Conservation (phyloP, 2,329 filamentous ascomycete genomes). For the Pseudocercospora fuligena region DNA sequence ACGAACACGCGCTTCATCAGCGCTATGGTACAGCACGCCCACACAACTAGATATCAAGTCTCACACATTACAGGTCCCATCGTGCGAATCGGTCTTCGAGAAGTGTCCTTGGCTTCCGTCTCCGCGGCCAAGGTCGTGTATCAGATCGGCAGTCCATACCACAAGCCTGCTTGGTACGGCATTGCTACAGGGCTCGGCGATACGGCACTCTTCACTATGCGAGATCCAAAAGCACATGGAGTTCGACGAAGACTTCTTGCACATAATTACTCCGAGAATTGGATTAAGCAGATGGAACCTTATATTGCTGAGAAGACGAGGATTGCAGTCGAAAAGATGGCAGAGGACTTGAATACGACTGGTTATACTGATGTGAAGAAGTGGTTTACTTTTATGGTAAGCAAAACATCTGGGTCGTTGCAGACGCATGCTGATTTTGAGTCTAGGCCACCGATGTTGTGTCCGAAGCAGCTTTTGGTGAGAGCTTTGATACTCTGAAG, state of each 20-base stretch:
- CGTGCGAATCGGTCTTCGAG: not conserved
- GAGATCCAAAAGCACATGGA: conserved; percentile 12
- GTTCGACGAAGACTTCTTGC: conserved; percentile 7
- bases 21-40: not conserved
- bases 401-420: not conserved
- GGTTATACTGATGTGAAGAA: conserved; percentile 6
- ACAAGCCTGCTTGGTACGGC: conserved; percentile 8
- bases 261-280: conserved; percentile 9
- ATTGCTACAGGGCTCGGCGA: not conserved
- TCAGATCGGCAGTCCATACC: conserved; percentile 8
- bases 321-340: conserved; percentile 9
- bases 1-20: not conserved
- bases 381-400: conserved; percentile 15
- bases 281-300: conserved; percentile 15
- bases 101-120: conserved; percentile 75
- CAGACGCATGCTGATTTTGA: not conserved
- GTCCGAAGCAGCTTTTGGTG: conserved; percentile 11
- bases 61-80: not conserved
- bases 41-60: not conserved
- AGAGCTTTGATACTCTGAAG: conserved; percentile 12
- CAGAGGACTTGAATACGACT: not conserved
- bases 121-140: conserved; percentile 79
- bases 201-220: not conserved
- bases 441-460: conserved; percentile 3
- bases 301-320: conserved; percentile 7